A percentile compares a stretch with the other conserved stretches of the same genome.
Evolutionary conservation across 169 alveolate genomes (phyloP).

Genomic region (Toxoplasma gondii): DNA sequence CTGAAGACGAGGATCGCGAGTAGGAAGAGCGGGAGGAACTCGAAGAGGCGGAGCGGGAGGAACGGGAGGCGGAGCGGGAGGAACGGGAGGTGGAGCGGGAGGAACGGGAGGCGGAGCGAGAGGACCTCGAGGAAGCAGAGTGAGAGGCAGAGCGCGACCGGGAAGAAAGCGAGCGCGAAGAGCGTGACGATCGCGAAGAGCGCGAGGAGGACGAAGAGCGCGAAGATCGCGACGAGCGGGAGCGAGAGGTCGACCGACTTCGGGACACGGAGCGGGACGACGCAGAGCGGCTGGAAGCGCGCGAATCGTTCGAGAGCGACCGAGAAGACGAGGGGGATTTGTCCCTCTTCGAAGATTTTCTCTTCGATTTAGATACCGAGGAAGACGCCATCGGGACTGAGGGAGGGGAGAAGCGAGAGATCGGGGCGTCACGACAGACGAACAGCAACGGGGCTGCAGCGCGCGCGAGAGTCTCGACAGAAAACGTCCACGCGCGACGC

Average conservation of each 20-base stretch:
- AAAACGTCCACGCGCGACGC: no score
- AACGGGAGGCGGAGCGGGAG: neutral
- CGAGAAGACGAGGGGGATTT: neutral
- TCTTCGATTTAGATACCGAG: neutral
- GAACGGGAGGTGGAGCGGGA: neutral
- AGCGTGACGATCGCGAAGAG: neutral
- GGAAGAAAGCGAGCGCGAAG: neutral
- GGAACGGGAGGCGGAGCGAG: neutral
- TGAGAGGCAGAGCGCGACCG: neutral
- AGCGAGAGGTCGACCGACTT: neutral
- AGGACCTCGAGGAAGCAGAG: neutral
- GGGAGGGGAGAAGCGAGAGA: neutral
- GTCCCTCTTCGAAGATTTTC: neutral
- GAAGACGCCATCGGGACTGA: constrained; percentile 11
- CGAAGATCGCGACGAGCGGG: constrained; percentile 13
- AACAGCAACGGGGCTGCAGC: neutral
- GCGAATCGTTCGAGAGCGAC: neutral
- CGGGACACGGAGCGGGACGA: neutral
- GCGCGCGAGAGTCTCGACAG: neutral
- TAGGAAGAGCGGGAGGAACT: neutral
- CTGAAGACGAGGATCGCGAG: neutral
- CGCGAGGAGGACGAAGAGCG: constrained; percentile 5
- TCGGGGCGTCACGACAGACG: neutral
- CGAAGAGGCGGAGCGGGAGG: neutral
- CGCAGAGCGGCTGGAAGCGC: neutral